Evolutionary conservation across 2,329 filamentous ascomycete genomes (phyloP).

Genomic region (Knufia petricola): DNA sequence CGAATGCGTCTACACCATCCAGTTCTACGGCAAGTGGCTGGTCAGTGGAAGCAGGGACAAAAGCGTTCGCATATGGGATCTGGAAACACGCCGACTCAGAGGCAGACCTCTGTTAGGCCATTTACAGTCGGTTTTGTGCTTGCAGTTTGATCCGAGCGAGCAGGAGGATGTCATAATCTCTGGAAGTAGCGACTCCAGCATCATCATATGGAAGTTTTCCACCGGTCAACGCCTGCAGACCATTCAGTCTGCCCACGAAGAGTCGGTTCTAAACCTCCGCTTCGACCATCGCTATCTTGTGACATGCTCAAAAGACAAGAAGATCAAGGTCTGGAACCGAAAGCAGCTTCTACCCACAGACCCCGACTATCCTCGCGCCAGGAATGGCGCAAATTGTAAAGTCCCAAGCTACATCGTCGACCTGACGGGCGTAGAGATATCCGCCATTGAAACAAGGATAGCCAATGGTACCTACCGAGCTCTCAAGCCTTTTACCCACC

Average conservation of each 20-base stretch:
- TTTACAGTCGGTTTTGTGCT: slow-evolving; percentile 75
- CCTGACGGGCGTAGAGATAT: slow-evolving; percentile 34
- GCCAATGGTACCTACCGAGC: slow-evolving; percentile 32
- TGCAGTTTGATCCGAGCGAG: slow-evolving; percentile 85
- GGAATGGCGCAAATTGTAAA: slow-evolving; percentile 26
- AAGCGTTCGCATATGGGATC: slow-evolving; percentile 81
- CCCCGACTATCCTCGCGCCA: slow-evolving; percentile 34
- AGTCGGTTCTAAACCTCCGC: slow-evolving; percentile 86
- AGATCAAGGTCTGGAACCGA: slow-evolving; percentile 93
- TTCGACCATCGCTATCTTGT: slow-evolving; percentile 88
- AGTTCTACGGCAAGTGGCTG: slow-evolving; percentile 74
- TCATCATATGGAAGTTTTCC: slow-evolving; percentile 89
- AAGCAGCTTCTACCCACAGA: slow-evolving; percentile 47
- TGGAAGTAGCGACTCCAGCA: slow-evolving; percentile 81
- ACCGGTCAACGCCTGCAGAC: slow-evolving; percentile 75
- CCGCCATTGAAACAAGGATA: slow-evolving; percentile 33
- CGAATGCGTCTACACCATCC: slow-evolving; percentile 91
- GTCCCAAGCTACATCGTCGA: slow-evolving; percentile 47
- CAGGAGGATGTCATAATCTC: slow-evolving; percentile 89
- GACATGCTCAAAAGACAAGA: slow-evolving; percentile 94
- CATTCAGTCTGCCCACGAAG: slow-evolving; percentile 66
- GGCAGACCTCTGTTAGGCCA: slow-evolving; percentile 68
- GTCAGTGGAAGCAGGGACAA: slow-evolving; percentile 89
- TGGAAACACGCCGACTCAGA: slow-evolving; percentile 69
- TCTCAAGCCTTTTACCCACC: slow-evolving; percentile 60